phyloP scores from a whole-genome alignment of 106 monocot species.

The Dioscorea zingiberensis region DNA sequence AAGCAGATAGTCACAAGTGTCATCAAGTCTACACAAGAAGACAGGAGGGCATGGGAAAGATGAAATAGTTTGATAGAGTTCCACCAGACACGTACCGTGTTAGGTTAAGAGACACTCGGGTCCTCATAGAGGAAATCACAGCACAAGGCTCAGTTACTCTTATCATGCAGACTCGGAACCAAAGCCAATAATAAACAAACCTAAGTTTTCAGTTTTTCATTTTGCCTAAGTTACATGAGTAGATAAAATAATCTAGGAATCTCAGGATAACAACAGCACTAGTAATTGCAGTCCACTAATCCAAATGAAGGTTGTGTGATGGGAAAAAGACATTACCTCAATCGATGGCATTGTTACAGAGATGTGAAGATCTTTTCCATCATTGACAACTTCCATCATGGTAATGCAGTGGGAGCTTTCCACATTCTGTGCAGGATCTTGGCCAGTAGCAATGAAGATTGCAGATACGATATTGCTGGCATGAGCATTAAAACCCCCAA shows the following conservation, averaged over 20 bases:
- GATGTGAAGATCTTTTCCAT: slow-evolving; percentile 60
- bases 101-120: too few relatives aligned
- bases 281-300: too few relatives aligned
- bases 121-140: too few relatives aligned
- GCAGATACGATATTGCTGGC: slow-evolving; percentile 69
- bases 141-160: too few relatives aligned
- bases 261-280: neutral
- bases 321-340: slow-evolving; percentile 30
- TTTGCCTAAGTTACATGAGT: neutral
- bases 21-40: too few relatives aligned
- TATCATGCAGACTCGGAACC: too few relatives aligned
- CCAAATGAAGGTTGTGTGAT: neutral
- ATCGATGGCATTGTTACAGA: slow-evolving; percentile 75
- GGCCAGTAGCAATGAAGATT: slow-evolving; percentile 64
- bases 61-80: too few relatives aligned
- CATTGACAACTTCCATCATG: slow-evolving; percentile 67
- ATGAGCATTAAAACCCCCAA: slow-evolving; percentile 74
- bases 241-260: neutral
- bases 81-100: too few relatives aligned
- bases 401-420: slow-evolving; percentile 79
- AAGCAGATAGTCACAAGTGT: too few relatives aligned
- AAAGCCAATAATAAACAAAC: too few relatives aligned
- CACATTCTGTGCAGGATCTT: slow-evolving; percentile 74
- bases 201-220: too few relatives aligned
- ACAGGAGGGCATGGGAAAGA: too few relatives aligned